phyloP scores from a whole-genome alignment of 495 filamentous ascomycete genomes.

The Xylaria nigripes region DNA sequence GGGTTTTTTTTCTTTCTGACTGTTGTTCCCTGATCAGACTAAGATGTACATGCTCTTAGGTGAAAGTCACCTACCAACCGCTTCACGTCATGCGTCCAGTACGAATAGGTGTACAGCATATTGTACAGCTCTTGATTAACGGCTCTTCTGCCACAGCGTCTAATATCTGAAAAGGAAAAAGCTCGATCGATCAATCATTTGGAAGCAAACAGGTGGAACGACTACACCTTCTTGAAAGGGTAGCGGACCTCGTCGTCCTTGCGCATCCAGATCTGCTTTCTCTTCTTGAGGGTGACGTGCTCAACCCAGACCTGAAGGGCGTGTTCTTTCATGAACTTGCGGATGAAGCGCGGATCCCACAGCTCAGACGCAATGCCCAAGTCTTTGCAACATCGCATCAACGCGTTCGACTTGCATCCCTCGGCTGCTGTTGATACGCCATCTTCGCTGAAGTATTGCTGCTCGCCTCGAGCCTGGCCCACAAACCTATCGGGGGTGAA shows the following conservation, averaged over 20 bases:
- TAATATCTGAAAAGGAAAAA: neutral
- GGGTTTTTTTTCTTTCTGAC: too few species aligned
- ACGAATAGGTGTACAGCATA: neutral
- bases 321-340: conserved; percentile 52
- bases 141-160: neutral
- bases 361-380: conserved; percentile 89
- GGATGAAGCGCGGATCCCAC: conserved; percentile 92
- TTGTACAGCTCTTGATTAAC: neutral
- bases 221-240: conserved; percentile 66
- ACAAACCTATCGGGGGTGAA: conserved; percentile 54
- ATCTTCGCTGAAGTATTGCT: conserved; percentile 86
- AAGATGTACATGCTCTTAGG: neutral
- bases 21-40: neutral
- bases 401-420: conserved; percentile 92
- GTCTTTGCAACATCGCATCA: conserved; percentile 97
- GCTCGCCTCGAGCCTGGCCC: conserved; percentile 87
- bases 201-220: neutral
- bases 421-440: conserved; percentile 95
- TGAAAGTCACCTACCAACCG: neutral
- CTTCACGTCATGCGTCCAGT: neutral
- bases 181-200: neutral
- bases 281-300: conserved; percentile 68
- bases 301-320: conserved; percentile 66
- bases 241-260: conserved; percentile 77
- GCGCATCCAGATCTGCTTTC: conserved; percentile 74